phyloP scores from a whole-genome alignment of 176 grass and related monocot genomes.

The barley (Hordeum vulgare) region DNA sequence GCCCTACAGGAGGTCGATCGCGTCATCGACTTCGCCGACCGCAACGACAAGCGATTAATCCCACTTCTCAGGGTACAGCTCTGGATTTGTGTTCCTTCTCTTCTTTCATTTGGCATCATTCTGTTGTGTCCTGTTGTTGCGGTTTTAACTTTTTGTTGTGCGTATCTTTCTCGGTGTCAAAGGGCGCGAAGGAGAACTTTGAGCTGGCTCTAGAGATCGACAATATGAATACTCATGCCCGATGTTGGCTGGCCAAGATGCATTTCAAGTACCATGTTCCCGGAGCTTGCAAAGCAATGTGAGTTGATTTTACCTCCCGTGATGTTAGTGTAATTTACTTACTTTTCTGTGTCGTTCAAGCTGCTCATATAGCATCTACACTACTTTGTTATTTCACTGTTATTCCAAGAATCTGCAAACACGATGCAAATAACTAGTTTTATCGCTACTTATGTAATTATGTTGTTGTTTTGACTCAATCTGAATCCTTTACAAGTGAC shows the following conservation, averaged over 20 bases:
- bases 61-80: constrained; percentile 64
- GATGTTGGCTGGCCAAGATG: constrained; percentile 86
- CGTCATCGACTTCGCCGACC: constrained; percentile 80
- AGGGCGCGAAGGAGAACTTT: constrained; percentile 90
- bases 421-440: neutral
- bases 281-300: constrained; percentile 89
- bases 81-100: neutral
- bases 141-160: constrained; percentile 1
- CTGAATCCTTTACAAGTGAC: neutral
- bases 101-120: neutral
- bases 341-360: neutral
- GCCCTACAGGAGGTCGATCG: constrained; percentile 90
- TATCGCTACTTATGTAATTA: neutral
- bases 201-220: constrained; percentile 84
- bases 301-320: constrained; percentile 11
- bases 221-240: constrained; percentile 81
- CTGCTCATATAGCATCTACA: neutral
- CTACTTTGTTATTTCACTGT: neutral
- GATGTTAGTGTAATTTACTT: neutral
- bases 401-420: neutral
- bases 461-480: neutral
- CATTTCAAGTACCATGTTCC: constrained; percentile 99
- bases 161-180: constrained; percentile 12
- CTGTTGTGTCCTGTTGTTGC: neutral
- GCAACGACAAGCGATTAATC: constrained; percentile 73